Evolutionary conservation across 257 asterid genomes (phyloP).

Genomic region (Scutellaria galericulata): DNA sequence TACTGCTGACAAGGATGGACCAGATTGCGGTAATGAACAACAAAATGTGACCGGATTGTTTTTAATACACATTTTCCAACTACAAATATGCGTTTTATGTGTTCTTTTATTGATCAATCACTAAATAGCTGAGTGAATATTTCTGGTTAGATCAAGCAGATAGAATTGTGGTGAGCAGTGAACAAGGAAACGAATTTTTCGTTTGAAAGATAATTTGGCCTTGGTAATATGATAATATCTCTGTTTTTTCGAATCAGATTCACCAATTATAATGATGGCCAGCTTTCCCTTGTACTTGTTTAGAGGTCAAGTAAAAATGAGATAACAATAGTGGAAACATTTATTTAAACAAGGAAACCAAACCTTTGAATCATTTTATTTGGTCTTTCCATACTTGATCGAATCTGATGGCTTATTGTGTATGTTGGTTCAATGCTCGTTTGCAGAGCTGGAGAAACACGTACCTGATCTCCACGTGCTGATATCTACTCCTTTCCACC

Average conservation of each 20-base stretch:
- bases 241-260: slow-evolving; percentile 15
- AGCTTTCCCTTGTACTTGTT: background rate
- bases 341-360: background rate
- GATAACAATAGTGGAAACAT: background rate
- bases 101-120: background rate
- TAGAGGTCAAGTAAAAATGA: background rate
- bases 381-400: background rate
- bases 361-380: too few species aligned
- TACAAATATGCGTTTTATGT: background rate
- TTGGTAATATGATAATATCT: too few species aligned
- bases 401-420: background rate
- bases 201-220: background rate
- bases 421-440: slow-evolving; percentile 23
- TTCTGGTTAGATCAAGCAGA: background rate
- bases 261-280: background rate
- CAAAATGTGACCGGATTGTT: background rate
- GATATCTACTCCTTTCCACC: slow-evolving; percentile 97
- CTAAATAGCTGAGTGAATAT: background rate
- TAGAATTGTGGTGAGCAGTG: background rate
- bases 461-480: slow-evolving; percentile 90
- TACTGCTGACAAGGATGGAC: slow-evolving; percentile 94
- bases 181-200: background rate
- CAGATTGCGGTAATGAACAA: slow-evolving; percentile 64
- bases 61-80: background rate
- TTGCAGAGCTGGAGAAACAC: slow-evolving; percentile 94